Evolutionary conservation across 306 rosid species (phyloP), one percentile per base, ranked within the genome.

Genomic region (Ochetophila trinervis): DNA sequence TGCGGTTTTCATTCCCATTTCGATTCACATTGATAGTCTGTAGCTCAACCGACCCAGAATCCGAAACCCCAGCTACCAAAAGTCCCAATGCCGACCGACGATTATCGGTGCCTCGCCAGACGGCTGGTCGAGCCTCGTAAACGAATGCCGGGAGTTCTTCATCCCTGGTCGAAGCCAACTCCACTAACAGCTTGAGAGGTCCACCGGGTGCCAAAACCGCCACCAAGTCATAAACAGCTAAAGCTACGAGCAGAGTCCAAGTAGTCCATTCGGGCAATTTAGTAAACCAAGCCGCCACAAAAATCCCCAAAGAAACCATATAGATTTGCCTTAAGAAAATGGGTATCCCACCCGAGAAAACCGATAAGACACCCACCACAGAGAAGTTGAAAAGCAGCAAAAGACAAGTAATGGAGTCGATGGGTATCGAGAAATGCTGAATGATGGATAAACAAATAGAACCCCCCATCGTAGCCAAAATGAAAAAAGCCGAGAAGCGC

Each of bases 201-300:
- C 98, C 98, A 4, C 95, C 96, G 13, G 98, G 98, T 1, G 98
- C 95, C 70, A 92, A 73, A 54, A 92, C 98, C 12, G 98, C 98
- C 52, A 79, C 96, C 63, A 92, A 62, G 74, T 92, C 98, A 44
- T 92, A 92, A 22, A 87, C 51, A 15, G 98, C 96, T 19, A 92
- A 87, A 0, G 95, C 96, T 0, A 92, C 86, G 8, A 92, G 88
- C 70, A 92, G 60, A 17, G 60, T 70, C 98, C 98, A 92, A 2
- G 98, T 92, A 48, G 98, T 92, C 98, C 98, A 92, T 69, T 92
- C 98, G 0, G 98, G 96, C 67, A 92, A 68, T 50, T 84, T 83
- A 3, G 98, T 85, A 55, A 92, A 87, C 98, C 98, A 92, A 11
- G 95, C 83, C 1, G 98, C 98, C 6, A 92, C 98, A 55, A 85